Evolutionary conservation across 1,284 basidiomycete species (phyloP), one percentile per base, ranked within the genome.

Genomic region (Leccinum pachyderme): DNA sequence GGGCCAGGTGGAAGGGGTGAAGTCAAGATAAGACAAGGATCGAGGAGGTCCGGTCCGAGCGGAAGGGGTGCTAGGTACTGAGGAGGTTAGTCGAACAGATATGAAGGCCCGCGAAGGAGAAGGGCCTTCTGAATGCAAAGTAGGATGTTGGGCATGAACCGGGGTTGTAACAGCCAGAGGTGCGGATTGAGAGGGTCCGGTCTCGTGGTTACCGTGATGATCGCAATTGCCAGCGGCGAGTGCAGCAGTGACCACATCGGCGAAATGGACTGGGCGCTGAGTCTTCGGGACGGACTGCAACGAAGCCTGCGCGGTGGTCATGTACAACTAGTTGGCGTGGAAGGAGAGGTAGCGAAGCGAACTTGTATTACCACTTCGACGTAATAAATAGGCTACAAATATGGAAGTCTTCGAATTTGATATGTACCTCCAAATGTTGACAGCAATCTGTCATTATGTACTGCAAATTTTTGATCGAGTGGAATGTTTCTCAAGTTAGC

Each of bases 21-120:
- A 82, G 24, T 77, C 47, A 11, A 47, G 78, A 66, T 82, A 86
- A 2, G 86, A 87, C 33, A 90, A 74, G 0, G 88, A 87, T 37
- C 88, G 78, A 8, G 88, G 88, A 43, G 87, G 86, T 18, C 88
- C 88, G 5, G 86, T 89, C 47, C 87, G 77, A 48, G 75, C 73
- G 5, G 85, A 81, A 11, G 88, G 88, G 0, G 86, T 86, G 57
- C 77, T 72, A 41, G 71, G 76, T 28, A 68, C 66, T 43, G 63
- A 60, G 7, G 52, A n/a, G n/a, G n/a, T 31, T 41, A 55, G 55
- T 29, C 57, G 61, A 27, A 55, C 43, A 2, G 47, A 29, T 18
- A 49, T 59, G 28, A 25, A 9, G 28, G 58, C 27, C 5, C 55
- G 33, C 13, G 53, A 57, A 43, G 52, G 47, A 39, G 58, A 50